phyloP scores from a whole-genome alignment of 2,329 filamentous ascomycete species.

The Penicillium polonicum region DNA sequence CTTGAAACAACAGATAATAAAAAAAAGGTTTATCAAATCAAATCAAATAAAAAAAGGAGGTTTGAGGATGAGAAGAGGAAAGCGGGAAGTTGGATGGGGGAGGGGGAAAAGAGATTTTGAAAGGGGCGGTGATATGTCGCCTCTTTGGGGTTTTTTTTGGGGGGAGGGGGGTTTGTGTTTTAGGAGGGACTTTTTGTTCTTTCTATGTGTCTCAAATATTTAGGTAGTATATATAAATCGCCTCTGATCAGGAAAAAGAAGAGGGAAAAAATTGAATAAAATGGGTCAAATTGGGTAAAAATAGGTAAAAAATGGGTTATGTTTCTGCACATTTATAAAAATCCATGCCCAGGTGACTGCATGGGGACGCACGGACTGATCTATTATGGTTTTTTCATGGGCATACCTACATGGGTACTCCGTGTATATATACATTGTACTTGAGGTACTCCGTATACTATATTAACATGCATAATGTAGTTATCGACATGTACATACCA shows the following conservation, averaged over 20 bases:
- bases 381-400: neutral
- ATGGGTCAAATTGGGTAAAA: neutral
- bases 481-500: no score
- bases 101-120: constrained; percentile 12
- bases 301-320: neutral
- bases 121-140: constrained; percentile 23
- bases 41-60: neutral
- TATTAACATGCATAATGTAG: neutral
- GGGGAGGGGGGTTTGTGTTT: neutral
- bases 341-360: neutral
- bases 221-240: neutral
- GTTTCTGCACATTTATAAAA: neutral
- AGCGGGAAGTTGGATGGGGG: neutral
- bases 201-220: neutral
- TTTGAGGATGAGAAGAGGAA: neutral
- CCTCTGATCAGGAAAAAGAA: neutral
- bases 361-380: neutral
- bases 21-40: neutral
- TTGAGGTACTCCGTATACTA: neutral
- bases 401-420: no score
- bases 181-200: neutral
- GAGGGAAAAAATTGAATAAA: neutral
- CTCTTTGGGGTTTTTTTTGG: neutral
- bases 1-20: neutral
- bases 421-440: no score